Evolutionary conservation across 495 filamentous ascomycete genomes (phyloP).

Genomic region (Penicillium arizonense): DNA sequence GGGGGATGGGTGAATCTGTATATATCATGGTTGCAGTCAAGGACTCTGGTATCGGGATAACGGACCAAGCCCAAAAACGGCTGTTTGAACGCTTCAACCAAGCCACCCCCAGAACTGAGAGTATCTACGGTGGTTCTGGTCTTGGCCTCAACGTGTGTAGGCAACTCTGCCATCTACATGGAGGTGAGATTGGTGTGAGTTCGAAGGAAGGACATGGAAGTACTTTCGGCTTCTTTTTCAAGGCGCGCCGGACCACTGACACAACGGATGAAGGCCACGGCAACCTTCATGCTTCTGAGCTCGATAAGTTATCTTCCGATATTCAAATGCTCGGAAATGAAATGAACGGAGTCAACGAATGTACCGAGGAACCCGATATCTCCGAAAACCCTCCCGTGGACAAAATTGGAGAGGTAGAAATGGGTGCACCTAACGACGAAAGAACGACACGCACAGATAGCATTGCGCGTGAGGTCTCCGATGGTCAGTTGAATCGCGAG

Average conservation of each 20-base stretch:
- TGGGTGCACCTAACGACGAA: slow-evolving; percentile 1
- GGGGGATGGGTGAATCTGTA: slow-evolving; percentile 65
- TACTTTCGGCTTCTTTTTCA: slow-evolving; percentile 84
- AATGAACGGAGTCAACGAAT: slow-evolving; percentile 7
- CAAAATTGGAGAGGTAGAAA: not conserved
- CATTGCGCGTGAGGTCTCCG: slow-evolving; percentile 3
- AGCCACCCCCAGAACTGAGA: slow-evolving; percentile 72
- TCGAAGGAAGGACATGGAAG: slow-evolving; percentile 70
- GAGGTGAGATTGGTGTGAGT: slow-evolving; percentile 78
- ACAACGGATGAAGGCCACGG: slow-evolving; percentile 28
- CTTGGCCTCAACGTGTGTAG: slow-evolving; percentile 81
- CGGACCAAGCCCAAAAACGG: slow-evolving; percentile 66
- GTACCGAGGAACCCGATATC: slow-evolving; percentile 8
- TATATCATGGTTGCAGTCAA: slow-evolving; percentile 73
- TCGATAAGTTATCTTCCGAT: slow-evolving; percentile 19
- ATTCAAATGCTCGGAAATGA: slow-evolving; percentile 21
- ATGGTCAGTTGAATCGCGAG: not conserved
- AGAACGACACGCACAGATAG: slow-evolving; percentile 1
- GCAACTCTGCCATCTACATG: slow-evolving; percentile 75
- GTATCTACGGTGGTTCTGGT: slow-evolving; percentile 79
- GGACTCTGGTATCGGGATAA: slow-evolving; percentile 77
- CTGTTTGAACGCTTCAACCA: slow-evolving; percentile 83
- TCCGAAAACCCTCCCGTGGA: slow-evolving; percentile 3
- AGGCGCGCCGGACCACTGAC: slow-evolving; percentile 42
- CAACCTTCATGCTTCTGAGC: slow-evolving; percentile 9